phyloP scores from a whole-genome alignment of 106 monocot genomes.

The Triglochin maritima region DNA sequence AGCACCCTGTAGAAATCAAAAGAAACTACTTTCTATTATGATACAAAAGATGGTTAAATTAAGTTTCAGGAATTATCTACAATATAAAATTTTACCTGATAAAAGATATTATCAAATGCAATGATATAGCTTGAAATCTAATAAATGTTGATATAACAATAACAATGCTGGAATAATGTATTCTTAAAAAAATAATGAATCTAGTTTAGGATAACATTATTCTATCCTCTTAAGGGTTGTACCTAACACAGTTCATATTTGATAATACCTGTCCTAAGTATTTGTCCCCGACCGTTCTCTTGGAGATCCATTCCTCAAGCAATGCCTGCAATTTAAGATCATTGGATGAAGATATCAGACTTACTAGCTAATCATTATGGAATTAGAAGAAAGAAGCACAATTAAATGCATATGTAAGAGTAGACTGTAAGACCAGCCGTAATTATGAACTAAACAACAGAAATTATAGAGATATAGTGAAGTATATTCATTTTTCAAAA shows the following conservation, averaged over 20 bases:
- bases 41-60: too few relatives aligned
- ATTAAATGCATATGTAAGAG: not conserved
- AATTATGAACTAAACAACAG: not conserved
- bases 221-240: not conserved
- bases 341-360: not conserved
- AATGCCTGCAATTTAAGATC: slow-evolving; percentile 50
- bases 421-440: not conserved
- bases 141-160: too few relatives aligned
- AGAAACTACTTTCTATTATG: too few relatives aligned
- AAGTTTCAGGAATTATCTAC: too few relatives aligned
- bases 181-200: too few relatives aligned
- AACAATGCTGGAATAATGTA: too few relatives aligned
- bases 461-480: not conserved
- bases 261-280: slow-evolving; percentile 51
- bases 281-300: slow-evolving; percentile 70
- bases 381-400: not conserved
- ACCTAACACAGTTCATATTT: not conserved
- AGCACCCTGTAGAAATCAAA: too few relatives aligned
- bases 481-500: not conserved
- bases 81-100: too few relatives aligned
- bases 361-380: not conserved
- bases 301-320: slow-evolving; percentile 96
- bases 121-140: too few relatives aligned
- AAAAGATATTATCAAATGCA: too few relatives aligned
- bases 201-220: too few relatives aligned